Conservation (phyloP, 306 rosid genomes). For the Acacia melanoxylon region DNA sequence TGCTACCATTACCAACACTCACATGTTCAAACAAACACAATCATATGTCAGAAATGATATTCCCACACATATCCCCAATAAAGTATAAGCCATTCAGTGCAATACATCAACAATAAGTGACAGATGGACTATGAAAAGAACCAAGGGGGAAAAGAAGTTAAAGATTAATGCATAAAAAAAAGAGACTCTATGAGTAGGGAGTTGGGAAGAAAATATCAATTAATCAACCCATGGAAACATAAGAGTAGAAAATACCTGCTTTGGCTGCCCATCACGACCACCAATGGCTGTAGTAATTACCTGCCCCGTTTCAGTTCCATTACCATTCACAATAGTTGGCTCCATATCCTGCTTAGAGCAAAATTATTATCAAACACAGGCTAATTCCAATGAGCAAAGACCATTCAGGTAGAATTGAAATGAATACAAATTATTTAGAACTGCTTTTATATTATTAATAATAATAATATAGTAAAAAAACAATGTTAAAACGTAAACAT, state of each 20-base stretch:
- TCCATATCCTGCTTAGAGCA: conserved; percentile 62
- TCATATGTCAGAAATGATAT: neutral
- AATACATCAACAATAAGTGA: neutral
- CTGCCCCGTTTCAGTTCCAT: conserved; percentile 89
- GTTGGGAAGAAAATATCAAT: neutral
- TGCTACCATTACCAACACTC: neutral
- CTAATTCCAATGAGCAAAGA: neutral
- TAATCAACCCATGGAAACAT: conserved; percentile 7
- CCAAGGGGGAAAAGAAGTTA: neutral
- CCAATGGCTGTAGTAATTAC: conserved; percentile 74
- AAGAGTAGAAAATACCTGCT: conserved; percentile 58
- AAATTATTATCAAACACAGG: conserved; percentile 9
- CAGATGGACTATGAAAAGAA: neutral
- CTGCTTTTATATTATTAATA: conserved; percentile 18
- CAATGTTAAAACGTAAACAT: conserved; percentile 5
- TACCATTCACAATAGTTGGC: conserved; percentile 61
- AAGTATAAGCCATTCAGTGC: neutral
- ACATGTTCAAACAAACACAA: neutral
- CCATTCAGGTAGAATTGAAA: neutral
- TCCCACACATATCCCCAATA: neutral
- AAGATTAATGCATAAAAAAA: neutral
- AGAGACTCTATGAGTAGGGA: neutral
- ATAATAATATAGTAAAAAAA: neutral
- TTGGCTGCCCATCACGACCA: conserved; percentile 81
- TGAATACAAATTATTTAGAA: neutral